Evolutionary conservation across 2,329 filamentous ascomycete genomes (phyloP).

Genomic region (Ophiocordyceps camponoti-floridani): DNA sequence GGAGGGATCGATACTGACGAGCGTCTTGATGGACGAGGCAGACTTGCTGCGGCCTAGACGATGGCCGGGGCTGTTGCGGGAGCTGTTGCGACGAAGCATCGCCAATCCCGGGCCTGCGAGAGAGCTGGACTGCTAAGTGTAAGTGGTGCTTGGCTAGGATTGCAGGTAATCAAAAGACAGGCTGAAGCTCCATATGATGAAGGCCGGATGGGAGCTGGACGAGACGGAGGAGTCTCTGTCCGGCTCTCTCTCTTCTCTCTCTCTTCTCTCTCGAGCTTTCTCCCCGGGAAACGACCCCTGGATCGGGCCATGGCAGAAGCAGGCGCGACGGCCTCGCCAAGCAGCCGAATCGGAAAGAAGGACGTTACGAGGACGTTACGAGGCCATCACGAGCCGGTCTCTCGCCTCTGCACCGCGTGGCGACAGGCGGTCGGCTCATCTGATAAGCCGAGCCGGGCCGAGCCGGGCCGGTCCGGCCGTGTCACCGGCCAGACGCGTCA

Average conservation of each 20-base stretch:
- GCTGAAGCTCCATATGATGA: not conserved
- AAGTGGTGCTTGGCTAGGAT: slow-evolving; percentile 1
- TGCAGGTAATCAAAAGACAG: slow-evolving; percentile 1
- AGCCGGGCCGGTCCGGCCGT: no score
- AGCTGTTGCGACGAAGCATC: slow-evolving; percentile 33
- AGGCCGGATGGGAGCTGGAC: not conserved
- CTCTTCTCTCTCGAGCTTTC: not conserved
- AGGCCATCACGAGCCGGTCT: no score
- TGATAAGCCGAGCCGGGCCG: no score
- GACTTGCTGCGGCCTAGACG: slow-evolving; percentile 34
- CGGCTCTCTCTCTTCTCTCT: not conserved
- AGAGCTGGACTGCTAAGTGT: not conserved
- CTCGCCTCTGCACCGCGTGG: no score
- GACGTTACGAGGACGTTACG: no score
- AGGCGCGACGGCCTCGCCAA: not conserved
- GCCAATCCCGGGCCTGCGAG: slow-evolving; percentile 1
- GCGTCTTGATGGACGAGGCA: slow-evolving; percentile 24
- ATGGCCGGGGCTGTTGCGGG: slow-evolving; percentile 20
- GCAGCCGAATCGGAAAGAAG: not conserved
- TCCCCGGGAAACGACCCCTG: not conserved
- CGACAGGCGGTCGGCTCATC: no score
- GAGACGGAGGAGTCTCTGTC: not conserved
- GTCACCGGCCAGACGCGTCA: no score
- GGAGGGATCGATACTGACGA: slow-evolving; percentile 29
- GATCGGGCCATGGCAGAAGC: not conserved